Evolutionary conservation across 768 basidiomycete species (phyloP), one percentile per base, ranked within the genome.

Genomic region (Mycena metata): DNA sequence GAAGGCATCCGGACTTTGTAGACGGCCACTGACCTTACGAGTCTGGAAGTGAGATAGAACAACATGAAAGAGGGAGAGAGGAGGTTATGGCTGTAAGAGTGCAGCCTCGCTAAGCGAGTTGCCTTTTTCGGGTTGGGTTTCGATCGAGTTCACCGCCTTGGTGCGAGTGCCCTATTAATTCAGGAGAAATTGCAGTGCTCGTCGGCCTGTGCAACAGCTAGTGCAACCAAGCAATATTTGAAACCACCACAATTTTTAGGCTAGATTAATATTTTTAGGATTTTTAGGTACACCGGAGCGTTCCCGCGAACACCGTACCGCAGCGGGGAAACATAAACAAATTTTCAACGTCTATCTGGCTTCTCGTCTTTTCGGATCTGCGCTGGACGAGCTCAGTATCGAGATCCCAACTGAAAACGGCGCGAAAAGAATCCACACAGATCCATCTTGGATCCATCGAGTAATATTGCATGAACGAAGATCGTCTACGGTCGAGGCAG

Each of bases 1-100:
- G 12, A 36, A 19, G 61, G 23, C 6, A 30, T 30, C 50, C 58
- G 19, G 56, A 15, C 56, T 41, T 45, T 23, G 51, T 67, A 50
- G 23, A 46, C 7, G 24, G 17, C 1, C 16, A 39, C 81, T 41
- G 71, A 86, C 86, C 85, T 83, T 63, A 86, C 77, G 69, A 86
- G 78, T 59, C 86, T 80, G 16, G 83, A 83, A n/a, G 83, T 82
- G 43, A 88, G 72, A 74, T 81, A 84, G 77, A 88, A 85, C 23
- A 86, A 71, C 86, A 87, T 87, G 46, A 43, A 36, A 57, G 16
- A n/a, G 47, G 51, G 21, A 23, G 52, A 19, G 23, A 33, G 51
- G 54, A 42, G 17, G 35, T 35, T 21, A 45, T 19, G 51, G 51
- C 49, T 57, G 49, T 36, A 51, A 1, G 13, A 36, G 12, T 36